Percentiles rank a stretch among this genome's conserved stretches.
phyloP scores from a whole-genome alignment of 2,329 filamentous ascomycete species.

The Fusarium mexicanum region DNA sequence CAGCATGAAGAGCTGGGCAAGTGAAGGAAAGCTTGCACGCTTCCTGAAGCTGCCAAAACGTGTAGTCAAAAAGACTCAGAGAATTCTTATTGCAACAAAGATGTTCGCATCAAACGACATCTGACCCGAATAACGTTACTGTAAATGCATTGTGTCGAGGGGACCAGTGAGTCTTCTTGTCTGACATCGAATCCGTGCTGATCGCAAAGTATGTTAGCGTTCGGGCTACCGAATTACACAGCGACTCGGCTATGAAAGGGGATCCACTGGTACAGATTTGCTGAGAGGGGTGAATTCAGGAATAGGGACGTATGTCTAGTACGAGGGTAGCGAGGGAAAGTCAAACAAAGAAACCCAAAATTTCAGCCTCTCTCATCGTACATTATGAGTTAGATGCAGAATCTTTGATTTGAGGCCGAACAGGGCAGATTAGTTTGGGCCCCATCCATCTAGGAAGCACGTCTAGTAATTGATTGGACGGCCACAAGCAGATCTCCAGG shows the following conservation, averaged over 20 bases:
- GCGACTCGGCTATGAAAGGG: constrained; percentile 3
- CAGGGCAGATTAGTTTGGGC: neutral
- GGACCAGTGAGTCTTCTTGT: constrained; percentile 22
- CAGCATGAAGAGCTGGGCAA: neutral
- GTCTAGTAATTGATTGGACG: neutral
- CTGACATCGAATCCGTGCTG: constrained; percentile 22
- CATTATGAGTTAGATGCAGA: constrained; percentile 8
- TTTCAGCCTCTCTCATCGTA: constrained; percentile 26
- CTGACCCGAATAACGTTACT: neutral
- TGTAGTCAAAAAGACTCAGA: neutral
- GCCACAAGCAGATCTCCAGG: neutral
- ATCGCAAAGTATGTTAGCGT: constrained; percentile 18
- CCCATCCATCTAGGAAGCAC: neutral
- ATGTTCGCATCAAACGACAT: neutral
- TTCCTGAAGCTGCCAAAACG: neutral
- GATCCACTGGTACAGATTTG: neutral
- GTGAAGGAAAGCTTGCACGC: neutral
- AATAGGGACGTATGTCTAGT: constrained; percentile 8
- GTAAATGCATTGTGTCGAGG: neutral
- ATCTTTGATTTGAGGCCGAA: constrained; percentile 15
- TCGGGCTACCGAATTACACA: neutral
- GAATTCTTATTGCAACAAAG: neutral
- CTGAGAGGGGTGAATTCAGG: neutral
- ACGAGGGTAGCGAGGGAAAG: neutral
- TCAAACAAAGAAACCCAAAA: constrained; percentile 11